A percentile compares a stretch with the other conserved stretches of the same genome.
Conservation (phyloP, 169 alveolate species). For the Cryptosporidium felis region DNA sequence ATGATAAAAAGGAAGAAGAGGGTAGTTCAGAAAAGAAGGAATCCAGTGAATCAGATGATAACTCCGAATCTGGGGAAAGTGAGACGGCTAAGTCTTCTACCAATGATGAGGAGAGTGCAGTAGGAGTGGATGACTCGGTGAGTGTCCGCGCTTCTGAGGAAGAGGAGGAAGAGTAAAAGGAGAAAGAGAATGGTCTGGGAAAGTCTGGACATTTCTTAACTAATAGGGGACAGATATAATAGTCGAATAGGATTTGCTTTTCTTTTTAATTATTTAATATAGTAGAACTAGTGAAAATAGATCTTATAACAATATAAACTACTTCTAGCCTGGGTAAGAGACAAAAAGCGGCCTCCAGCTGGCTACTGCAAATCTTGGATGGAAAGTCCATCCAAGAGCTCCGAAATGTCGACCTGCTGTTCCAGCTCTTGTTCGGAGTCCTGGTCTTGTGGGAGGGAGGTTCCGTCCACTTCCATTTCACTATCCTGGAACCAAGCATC, state of each 20-base stretch:
- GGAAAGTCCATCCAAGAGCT: slow-evolving; percentile 60
- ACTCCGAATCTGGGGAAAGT: slow-evolving; percentile 8
- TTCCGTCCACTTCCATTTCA: background rate
- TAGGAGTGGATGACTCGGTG: background rate
- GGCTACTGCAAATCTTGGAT: slow-evolving; percentile 30
- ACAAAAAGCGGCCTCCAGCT: no score
- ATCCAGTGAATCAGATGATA: background rate
- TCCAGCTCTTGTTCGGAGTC: background rate
- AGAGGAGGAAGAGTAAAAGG: slow-evolving; percentile 32
- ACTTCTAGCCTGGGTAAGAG: no score
- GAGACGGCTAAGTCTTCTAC: slow-evolving; percentile 5
- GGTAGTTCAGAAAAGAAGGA: slow-evolving; percentile 11
- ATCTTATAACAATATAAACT: no score
- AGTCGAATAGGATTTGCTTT: no score
- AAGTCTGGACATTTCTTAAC: no score
- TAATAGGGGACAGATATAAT: no score
- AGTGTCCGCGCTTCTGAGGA: slow-evolving; percentile 59
- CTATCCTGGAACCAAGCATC: background rate
- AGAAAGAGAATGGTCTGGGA: no score
- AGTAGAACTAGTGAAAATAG: no score
- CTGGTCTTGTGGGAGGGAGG: no score
- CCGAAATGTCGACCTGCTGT: slow-evolving; percentile 57
- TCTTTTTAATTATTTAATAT: no score
- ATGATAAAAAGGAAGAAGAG: background rate
- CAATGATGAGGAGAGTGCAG: background rate